phyloP scores from a whole-genome alignment of 148 eudicot genomes.

The Spergularia marina region DNA sequence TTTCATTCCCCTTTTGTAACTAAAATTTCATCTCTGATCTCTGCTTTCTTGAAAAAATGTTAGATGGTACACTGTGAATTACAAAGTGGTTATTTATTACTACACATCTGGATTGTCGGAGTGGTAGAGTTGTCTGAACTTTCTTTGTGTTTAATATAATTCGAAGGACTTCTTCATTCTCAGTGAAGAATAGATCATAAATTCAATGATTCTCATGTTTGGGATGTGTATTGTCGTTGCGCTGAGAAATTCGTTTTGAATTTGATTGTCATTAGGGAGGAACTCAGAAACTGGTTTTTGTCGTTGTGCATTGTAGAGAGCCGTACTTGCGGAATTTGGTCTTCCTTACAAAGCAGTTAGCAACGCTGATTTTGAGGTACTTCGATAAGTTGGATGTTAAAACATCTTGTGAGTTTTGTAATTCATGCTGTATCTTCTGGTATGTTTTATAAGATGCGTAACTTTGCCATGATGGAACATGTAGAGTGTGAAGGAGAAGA shows the following conservation, averaged over 20 bases:
- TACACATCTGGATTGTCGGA: background rate
- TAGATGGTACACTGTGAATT: no score
- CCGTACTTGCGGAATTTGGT: constrained; percentile 60
- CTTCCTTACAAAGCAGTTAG: constrained; percentile 68
- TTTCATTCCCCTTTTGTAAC: no score
- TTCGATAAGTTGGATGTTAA: background rate
- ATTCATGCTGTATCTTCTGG: background rate
- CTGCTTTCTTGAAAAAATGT: no score
- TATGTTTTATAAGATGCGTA: background rate
- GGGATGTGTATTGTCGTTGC: background rate
- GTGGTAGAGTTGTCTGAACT: background rate
- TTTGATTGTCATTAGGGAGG: constrained; percentile 3
- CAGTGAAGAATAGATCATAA: background rate
- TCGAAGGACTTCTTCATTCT: background rate
- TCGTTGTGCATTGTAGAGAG: constrained; percentile 41
- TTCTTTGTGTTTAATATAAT: background rate
- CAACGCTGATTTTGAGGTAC: constrained; percentile 72
- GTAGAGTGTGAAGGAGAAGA: constrained; percentile 70
- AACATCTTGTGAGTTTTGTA: background rate
- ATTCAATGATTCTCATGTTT: constrained; percentile 1
- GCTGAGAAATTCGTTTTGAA: background rate
- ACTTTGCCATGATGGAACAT: constrained; percentile 15
- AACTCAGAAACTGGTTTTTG: no score
- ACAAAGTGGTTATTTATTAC: background rate
- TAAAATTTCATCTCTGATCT: no score